phyloP scores from a whole-genome alignment of 805 yeast genomes.

The Saccharomyces jurei region DNA sequence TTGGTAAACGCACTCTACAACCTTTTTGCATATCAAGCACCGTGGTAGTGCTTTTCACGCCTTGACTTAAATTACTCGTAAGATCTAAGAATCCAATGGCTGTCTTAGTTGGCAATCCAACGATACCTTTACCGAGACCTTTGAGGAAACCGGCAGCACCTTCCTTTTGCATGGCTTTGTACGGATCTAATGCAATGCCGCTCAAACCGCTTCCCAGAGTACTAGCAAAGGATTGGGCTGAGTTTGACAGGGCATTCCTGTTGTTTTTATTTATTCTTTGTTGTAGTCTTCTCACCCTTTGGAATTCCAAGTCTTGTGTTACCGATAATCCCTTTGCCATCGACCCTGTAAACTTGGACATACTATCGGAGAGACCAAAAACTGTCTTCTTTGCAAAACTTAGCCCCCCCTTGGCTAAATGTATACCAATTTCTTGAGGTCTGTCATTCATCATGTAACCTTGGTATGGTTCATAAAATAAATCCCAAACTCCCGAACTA shows the following conservation, averaged over 20 bases:
- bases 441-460: conserved; percentile 91
- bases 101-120: conserved; percentile 93
- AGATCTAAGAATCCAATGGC: conserved; percentile 91
- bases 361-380: conserved; percentile 88
- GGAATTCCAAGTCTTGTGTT: conserved; percentile 79
- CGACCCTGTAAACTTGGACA: conserved; percentile 88
- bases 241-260: conserved; percentile 70
- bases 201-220: conserved; percentile 81
- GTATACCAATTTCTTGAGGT: conserved; percentile 92
- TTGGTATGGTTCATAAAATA: conserved; percentile 94
- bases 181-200: conserved; percentile 86
- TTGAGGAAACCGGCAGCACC: conserved; percentile 90
- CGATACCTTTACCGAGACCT: conserved; percentile 90
- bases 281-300: conserved; percentile 67
- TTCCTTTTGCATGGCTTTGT: conserved; percentile 78
- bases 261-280: conserved; percentile 78
- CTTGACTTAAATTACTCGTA: conserved; percentile 88
- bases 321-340: conserved; percentile 89
- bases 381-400: conserved; percentile 92
- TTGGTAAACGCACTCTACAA: conserved; percentile 73
- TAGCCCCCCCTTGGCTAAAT: conserved; percentile 90
- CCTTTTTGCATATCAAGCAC: conserved; percentile 74
- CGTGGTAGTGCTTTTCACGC: conserved; percentile 86
- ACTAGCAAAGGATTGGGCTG: conserved; percentile 83
- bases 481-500: conserved; percentile 91